Conservation (phyloP, 805 yeast genomes). For the Yueomyces sp. region DNA sequence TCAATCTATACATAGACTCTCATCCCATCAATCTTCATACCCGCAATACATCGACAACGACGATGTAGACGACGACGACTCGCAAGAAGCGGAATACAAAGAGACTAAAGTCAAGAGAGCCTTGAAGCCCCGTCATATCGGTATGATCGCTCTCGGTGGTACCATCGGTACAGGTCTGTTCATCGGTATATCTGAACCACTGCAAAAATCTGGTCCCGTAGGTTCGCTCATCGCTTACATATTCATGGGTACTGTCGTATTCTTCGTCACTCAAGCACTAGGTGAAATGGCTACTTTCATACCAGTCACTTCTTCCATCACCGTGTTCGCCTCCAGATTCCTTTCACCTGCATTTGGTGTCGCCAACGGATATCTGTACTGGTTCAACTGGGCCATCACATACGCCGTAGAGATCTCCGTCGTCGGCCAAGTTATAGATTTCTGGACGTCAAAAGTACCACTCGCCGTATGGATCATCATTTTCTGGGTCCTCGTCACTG, state of each 20-base stretch:
- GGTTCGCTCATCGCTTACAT: conserved; percentile 49
- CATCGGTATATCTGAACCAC: conserved; percentile 46
- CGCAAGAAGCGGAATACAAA: conserved; percentile 12
- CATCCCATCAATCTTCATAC: too few species aligned
- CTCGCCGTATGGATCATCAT: conserved; percentile 60
- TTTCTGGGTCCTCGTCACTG: conserved; percentile 43
- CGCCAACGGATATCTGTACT: conserved; percentile 59
- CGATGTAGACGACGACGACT: neutral
- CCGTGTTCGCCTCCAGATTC: conserved; percentile 57
- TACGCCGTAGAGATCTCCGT: conserved; percentile 63
- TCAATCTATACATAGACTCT: too few species aligned
- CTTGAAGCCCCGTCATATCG: conserved; percentile 52
- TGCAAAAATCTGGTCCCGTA: conserved; percentile 54
- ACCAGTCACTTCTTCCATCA: conserved; percentile 54
- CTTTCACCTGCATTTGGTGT: conserved; percentile 61
- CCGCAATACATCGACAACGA: too few species aligned
- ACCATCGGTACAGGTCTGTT: conserved; percentile 71
- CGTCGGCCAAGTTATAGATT: conserved; percentile 50
- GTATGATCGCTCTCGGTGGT: conserved; percentile 71
- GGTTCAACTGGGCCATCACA: conserved; percentile 70
- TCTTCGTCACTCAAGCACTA: conserved; percentile 52
- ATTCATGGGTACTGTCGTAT: conserved; percentile 54
- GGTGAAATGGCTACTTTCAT: conserved; percentile 77
- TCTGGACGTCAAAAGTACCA: conserved; percentile 61
- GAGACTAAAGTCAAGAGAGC: conserved; percentile 41